Conservation (phyloP, 108 stramenopile species). For the Nitzschia sp. region DNA sequence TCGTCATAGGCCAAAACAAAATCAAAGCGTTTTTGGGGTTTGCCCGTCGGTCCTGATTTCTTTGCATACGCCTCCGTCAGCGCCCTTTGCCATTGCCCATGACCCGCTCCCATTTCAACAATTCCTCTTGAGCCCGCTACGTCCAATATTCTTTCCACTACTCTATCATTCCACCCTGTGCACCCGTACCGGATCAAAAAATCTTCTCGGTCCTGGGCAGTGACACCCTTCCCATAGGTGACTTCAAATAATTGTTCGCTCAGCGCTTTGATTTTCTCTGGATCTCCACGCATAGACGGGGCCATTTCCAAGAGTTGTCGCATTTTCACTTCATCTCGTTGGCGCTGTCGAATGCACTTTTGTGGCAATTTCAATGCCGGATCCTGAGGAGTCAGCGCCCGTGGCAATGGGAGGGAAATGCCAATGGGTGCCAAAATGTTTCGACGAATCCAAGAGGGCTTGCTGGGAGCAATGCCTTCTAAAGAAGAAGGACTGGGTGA, state of each 20-base stretch:
- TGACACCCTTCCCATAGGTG: conserved; percentile 71
- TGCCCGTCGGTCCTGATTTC: conserved; percentile 8
- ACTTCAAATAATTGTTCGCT: conserved; percentile 42
- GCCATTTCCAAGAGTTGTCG: conserved; percentile 38
- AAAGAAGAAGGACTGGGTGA: too few species aligned
- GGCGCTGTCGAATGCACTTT: conserved; percentile 44
- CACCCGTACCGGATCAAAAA: conserved; percentile 79
- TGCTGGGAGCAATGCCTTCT: too few species aligned
- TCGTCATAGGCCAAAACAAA: conserved; percentile 78
- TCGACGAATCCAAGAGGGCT: conserved; percentile 25
- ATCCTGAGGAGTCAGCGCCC: conserved; percentile 48
- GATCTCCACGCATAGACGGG: conserved; percentile 40
- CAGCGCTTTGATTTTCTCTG: conserved; percentile 34
- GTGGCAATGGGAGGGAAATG: conserved; percentile 43
- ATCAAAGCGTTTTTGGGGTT: conserved; percentile 46
- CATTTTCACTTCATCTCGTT: conserved; percentile 53
- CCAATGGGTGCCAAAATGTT: conserved; percentile 27
- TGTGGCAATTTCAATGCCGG: conserved; percentile 49
- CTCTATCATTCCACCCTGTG: conserved; percentile 66
- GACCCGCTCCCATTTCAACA: conserved; percentile 85
- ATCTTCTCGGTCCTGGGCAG: conserved; percentile 73
- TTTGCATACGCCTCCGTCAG: conserved; percentile 42
- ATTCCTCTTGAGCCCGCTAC: conserved; percentile 57
- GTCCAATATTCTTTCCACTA: conserved; percentile 46
- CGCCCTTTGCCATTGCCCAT: conserved; percentile 83